Evolutionary conservation across 2,329 filamentous ascomycete species (phyloP).

Genomic region (Curvularia sp.): DNA sequence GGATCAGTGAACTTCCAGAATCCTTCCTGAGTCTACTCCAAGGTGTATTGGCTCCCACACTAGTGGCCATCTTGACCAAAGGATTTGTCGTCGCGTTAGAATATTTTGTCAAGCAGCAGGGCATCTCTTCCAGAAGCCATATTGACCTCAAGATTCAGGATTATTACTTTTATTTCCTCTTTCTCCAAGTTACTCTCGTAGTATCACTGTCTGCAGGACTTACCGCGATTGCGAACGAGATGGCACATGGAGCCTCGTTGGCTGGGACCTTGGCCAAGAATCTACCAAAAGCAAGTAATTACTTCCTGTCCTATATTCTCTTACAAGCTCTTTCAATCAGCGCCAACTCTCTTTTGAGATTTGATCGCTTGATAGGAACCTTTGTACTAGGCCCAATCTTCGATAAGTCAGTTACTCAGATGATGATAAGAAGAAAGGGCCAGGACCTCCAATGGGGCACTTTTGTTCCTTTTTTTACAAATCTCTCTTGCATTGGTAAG

Average conservation of each 20-base stretch:
- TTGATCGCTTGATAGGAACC: slow-evolving; percentile 9
- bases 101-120: slow-evolving; percentile 14
- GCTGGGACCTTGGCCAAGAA: slow-evolving; percentile 24
- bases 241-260: slow-evolving; percentile 8
- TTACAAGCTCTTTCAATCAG: slow-evolving; percentile 20
- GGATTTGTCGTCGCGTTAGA: slow-evolving; percentile 5
- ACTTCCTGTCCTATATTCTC: slow-evolving; percentile 27
- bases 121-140: slow-evolving; percentile 13
- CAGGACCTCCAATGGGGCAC: slow-evolving; percentile 15
- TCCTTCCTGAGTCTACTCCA: slow-evolving; percentile 14
- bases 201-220: slow-evolving; percentile 19
- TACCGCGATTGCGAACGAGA: slow-evolving; percentile 19
- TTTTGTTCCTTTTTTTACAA: slow-evolving; percentile 23
- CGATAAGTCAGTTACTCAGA: slow-evolving; percentile 18
- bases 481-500: slow-evolving; percentile 26
- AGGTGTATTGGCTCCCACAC: slow-evolving; percentile 11
- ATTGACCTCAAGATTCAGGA: slow-evolving; percentile 19
- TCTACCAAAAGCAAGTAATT: slow-evolving; percentile 26
- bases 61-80: slow-evolving; percentile 13
- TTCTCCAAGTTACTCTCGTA: slow-evolving; percentile 15
- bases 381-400: slow-evolving; percentile 15
- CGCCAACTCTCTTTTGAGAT: slow-evolving; percentile 12
- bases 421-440: slow-evolving; percentile 9
- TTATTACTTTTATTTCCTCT: slow-evolving; percentile 26
- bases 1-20: slow-evolving; percentile 14